Evolutionary conservation across 2,329 filamentous ascomycete species (phyloP), one percentile per base, ranked within the genome.

Genomic region (Neonectria punicea): DNA sequence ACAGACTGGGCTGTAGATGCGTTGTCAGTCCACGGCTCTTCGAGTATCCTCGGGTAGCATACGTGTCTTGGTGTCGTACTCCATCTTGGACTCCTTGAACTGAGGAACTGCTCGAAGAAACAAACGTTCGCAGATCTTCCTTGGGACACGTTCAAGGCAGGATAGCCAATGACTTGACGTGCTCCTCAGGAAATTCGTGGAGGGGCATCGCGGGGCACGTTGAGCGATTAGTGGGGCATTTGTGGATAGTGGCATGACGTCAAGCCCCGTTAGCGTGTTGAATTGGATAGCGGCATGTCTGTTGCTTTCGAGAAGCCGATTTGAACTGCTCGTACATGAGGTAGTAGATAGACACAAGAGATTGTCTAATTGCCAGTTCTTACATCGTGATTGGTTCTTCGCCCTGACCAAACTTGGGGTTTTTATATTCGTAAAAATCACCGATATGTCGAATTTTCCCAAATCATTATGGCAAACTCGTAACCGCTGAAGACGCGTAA

Each of bases 41-140:
- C 22, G 54, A 13, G 32, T 22, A 36, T 54, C 18, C 9, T 41
- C 22, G 30, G 10, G 16, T 32, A 11, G 72, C 90, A 76, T 81
- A 94, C 92, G 86, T 53, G 86, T 92, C 80, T 92, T 90, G 9
- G 91, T 88, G 75, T 94, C 92, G 81, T 87, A 86, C 78, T 93
- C 91, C 92, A 94, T 94, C 11, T 67, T 74, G 66, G 41, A 39
- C 25, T 53, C 14, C 8, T 36, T 46, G 16, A 20, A 25, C 13
- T n/a, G 49, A 32, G 16, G 30, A 43, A 32, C 46, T 50, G 30
- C 5, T 44, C 20, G n/a, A 44, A 36, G 36, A 46, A 28, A 47
- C 32, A 44, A 64, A 53, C 58, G 53, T 39, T 54, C 39, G 20
- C 56, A 60, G 51, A 67, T 66, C 53, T 18, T 46, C 47, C 58